Conservation (phyloP, 345 rosid species). For the Aegle marmelos region DNA sequence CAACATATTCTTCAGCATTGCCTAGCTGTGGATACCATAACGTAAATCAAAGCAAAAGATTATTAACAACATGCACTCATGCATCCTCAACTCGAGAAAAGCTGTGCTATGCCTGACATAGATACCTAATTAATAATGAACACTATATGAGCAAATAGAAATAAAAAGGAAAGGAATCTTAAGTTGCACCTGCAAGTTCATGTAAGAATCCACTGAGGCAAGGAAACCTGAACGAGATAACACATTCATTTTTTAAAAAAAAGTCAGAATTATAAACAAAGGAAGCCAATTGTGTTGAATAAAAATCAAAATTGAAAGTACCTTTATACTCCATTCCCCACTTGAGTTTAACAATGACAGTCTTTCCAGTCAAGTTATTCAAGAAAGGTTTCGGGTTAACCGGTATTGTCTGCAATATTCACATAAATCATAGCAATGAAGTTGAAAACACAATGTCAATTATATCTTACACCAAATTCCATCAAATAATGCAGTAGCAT, state of each 20-base stretch:
- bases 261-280: neutral
- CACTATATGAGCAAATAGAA: neutral
- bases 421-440: neutral
- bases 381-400: constrained; percentile 20
- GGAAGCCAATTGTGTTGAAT: neutral
- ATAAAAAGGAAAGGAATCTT: neutral
- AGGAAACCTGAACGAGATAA: constrained; percentile 59
- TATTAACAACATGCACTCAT: too few relatives aligned
- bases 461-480: neutral
- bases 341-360: constrained; percentile 20
- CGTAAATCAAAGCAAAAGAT: neutral
- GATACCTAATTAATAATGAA: neutral
- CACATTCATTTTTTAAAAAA: neutral
- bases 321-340: constrained; percentile 25
- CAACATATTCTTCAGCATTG: constrained; percentile 82
- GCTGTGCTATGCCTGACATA: neutral
- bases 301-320: neutral
- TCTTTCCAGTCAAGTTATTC: constrained; percentile 22
- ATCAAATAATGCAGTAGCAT: neutral
- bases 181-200: constrained; percentile 78
- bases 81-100: too few relatives aligned
- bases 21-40: constrained; percentile 53
- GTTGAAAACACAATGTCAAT: neutral
- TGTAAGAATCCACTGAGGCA: constrained; percentile 93
- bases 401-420: constrained; percentile 10